Base-by-base conservation (phyloP, 2,329 filamentous ascomycete species). In the Paraphaeosphaeria minitans region DNA sequence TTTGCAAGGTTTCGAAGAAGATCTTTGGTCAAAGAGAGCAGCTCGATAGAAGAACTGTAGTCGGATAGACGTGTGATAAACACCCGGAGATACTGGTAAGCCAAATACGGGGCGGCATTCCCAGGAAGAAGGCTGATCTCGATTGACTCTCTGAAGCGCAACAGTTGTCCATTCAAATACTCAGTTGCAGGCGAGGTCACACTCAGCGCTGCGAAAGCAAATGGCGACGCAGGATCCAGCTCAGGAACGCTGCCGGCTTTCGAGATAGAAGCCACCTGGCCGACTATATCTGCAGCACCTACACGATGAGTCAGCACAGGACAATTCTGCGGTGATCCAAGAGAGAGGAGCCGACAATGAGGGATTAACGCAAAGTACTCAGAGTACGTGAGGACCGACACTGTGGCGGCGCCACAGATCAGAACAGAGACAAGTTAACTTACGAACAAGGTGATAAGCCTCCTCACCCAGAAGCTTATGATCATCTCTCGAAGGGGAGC, bases 361-460 rank as follows among this genome's bases (percentile, higher is more conserved):
- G 6, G 29, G 8, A 9, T 8, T 5, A 8, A 10, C 10, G 9
- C 29, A 31, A 10, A 31, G 10, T 31, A 31, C 19, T 39, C 37
- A 39, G 16, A 39, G 2, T 39, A 16, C 14, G 5, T 27, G 24
- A 27, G 37, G 37, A n/a, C 16, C 16, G 5, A 5, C 16, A 19
- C 37, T 5, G n/a, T n/a, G 14, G 16, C n/a, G 37, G 4, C 37
- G 6, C 16, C 16, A 16, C 16, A 39, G 37, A n/a, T n/a, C 13
- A 39, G 14, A 31, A 8, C 29, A 35, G 29, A 27, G 54, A 22
- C 5, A 22, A 2, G 19, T 8, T n/a, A 39, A 68, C 73, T 69
- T 64, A 76, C 75, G 72, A 43, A 73, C 72, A 53, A 77, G 61
- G 51, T 75, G 68, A 51, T 74, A 77, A 33, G 66, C 71, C 41